Conservation (phyloP, 352 stramenopile genomes). For the Globisporangium solare region DNA sequence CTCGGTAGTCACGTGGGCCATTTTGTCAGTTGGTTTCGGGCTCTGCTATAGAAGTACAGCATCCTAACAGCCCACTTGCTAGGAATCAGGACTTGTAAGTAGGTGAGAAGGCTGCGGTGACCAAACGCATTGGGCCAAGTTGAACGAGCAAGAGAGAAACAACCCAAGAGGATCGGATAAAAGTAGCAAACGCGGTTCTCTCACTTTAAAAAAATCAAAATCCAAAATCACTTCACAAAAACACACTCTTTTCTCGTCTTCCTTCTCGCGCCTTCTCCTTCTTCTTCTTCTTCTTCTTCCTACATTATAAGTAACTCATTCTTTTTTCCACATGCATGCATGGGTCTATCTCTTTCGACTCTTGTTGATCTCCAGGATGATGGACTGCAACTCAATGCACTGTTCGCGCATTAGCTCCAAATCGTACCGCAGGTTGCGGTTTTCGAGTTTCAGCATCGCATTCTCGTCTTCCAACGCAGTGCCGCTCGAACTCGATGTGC, state of each 20-base stretch:
- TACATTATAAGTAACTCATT: conserved; percentile 7
- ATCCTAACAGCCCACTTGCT: no score
- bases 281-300: not conserved
- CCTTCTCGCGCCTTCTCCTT: not conserved
- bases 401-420: conserved; percentile 86
- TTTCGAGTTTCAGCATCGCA: conserved; percentile 84
- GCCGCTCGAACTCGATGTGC: conserved; percentile 53
- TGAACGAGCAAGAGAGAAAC: no score
- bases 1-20: no score
- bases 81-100: no score
- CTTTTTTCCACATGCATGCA: not conserved
- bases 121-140: no score
- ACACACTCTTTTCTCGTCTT: no score
- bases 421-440: conserved; percentile 86
- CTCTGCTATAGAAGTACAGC: no score
- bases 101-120: no score
- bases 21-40: no score
- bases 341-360: conserved; percentile 71
- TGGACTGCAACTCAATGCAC: conserved; percentile 83
- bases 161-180: no score
- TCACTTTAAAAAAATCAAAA: conserved; percentile 1
- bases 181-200: not conserved
- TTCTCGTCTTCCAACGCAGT: conserved; percentile 83
- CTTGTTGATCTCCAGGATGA: conserved; percentile 89
- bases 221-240: not conserved